Evolutionary conservation across 208 protist genomes (phyloP), one percentile per base, ranked within the genome.

Genomic region (Naegleria gruberi): DNA sequence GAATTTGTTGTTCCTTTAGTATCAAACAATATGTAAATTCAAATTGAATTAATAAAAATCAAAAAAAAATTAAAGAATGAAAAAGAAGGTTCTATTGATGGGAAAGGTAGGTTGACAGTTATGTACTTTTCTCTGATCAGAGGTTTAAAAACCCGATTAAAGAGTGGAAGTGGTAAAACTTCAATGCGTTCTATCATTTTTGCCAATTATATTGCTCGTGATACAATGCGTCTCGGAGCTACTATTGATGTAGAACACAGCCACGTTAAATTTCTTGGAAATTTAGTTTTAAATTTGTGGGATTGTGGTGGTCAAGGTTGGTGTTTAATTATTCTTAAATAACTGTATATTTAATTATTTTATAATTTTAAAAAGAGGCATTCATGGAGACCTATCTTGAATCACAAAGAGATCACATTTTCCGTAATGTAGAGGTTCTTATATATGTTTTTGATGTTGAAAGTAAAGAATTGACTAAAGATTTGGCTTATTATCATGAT

Each of bases 121-220:
- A n/a, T n/a, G n/a, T n/a, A n/a, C n/a, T n/a, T n/a, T 23, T 65
- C 12, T 55, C 46, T 55, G 46, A 55, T 55, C 51, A 10, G 51
- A 65, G 30, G 19, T 19, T 10, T 30, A 65, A 65, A 30, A 65
- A 3, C 30, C n/a, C n/a, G n/a, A n/a, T n/a, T n/a, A n/a, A n/a
- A 95, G 34, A 94, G 94, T 90, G 94, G 95, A 15, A 95, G 94
- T 2, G 96, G 96, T 15, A 99, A 99, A 95, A 99, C 98, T 37
- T 99, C 97, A 89, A 99, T 99, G 98, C 96, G 98, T 42, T 99
- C 97, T 83, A 99, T 99, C 90, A 99, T 99, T 90, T 99, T 99
- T 92, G 98, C 99, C 55, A 99, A 99, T 92, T 99, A 99, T 93
- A 96, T 99, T 37, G 96, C 97, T 15, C 95, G 97, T 46, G 97